These are phyloP conservation scores for Coemansia sp. DNA, from an alignment of 192 early-diverging fungal genomes.

Conservation along the genomic window DNA sequence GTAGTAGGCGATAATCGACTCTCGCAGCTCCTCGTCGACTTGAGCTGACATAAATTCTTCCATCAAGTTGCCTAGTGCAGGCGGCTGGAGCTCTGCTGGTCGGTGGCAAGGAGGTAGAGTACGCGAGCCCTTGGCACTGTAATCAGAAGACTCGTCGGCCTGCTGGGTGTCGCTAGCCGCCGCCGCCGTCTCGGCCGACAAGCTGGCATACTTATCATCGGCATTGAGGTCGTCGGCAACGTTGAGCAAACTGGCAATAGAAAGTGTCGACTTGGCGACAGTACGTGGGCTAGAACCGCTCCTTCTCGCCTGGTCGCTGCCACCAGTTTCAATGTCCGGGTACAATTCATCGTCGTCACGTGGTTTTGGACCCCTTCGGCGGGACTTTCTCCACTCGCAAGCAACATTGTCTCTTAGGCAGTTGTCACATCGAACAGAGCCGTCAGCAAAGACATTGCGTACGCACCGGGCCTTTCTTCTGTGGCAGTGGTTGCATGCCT, in stretches of 20 bases:
- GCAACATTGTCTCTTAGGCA: conserved; percentile 35
- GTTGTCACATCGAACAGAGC: conserved; percentile 34
- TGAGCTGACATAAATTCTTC: conserved; percentile 13
- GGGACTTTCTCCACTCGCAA: conserved; percentile 37
- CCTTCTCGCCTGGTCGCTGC: neutral
- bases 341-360: neutral
- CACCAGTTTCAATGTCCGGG: neutral
- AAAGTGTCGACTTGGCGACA: conserved; percentile 4
- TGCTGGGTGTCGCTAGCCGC: neutral
- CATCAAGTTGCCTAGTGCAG: conserved; percentile 9
- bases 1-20: conserved; percentile 30
- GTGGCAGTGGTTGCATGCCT: conserved; percentile 49
- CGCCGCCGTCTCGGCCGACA: neutral
- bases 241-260: conserved; percentile 37
- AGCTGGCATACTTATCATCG: neutral
- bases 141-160: neutral
- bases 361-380: conserved; percentile 35
- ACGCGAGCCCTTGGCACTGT: neutral
- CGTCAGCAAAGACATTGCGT: conserved; percentile 37
- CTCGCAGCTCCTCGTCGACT: conserved; percentile 23
- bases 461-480: conserved; percentile 43
- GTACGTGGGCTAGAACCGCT: neutral
- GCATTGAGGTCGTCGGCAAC: conserved; percentile 1
- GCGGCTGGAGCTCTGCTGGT: conserved; percentile 12
- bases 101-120: conserved; percentile 10